A percentile compares a stretch with the other conserved stretches of the same genome.
Evolutionary conservation across 2,329 filamentous ascomycete genomes (phyloP).

Genomic region (Ophiostoma tasmaniense): DNA sequence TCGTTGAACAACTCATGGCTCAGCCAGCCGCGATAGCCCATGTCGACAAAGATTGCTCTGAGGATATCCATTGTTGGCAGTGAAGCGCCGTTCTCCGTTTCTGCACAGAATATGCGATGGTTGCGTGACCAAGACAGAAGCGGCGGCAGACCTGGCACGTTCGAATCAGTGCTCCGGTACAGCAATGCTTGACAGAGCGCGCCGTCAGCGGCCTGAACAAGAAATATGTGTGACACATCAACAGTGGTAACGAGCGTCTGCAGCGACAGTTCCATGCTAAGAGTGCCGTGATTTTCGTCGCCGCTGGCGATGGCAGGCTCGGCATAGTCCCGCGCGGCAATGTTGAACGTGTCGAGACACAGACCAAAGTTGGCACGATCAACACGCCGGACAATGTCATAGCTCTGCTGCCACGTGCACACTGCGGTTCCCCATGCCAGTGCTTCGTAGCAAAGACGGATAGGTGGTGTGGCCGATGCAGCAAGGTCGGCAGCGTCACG

Average conservation of each 20-base stretch:
- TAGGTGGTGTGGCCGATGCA: slow-evolving; percentile 42
- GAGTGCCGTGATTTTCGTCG: slow-evolving; percentile 37
- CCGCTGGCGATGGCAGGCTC: slow-evolving; percentile 41
- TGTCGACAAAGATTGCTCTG: slow-evolving; percentile 42
- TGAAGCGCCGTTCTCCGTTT: slow-evolving; percentile 46
- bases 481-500: slow-evolving; percentile 47
- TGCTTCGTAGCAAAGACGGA: slow-evolving; percentile 53
- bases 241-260: slow-evolving; percentile 37
- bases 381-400: slow-evolving; percentile 45
- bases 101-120: slow-evolving; percentile 51
- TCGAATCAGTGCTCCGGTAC: slow-evolving; percentile 39
- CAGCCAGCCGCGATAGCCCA: slow-evolving; percentile 51
- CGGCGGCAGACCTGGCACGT: slow-evolving; percentile 44
- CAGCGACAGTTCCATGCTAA: slow-evolving; percentile 38
- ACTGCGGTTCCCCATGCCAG: slow-evolving; percentile 52
- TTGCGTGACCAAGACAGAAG: slow-evolving; percentile 58
- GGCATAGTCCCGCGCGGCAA: slow-evolving; percentile 48
- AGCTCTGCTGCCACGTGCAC: slow-evolving; percentile 51
- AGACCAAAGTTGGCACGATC: slow-evolving; percentile 51
- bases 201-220: slow-evolving; percentile 55
- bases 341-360: slow-evolving; percentile 56
- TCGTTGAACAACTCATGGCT: slow-evolving; percentile 52
- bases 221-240: slow-evolving; percentile 49
- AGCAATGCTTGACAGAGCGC: slow-evolving; percentile 40
- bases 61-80: slow-evolving; percentile 47